phyloP scores from a whole-genome alignment of 495 filamentous ascomycete species.

The Penicillium roqueforti region DNA sequence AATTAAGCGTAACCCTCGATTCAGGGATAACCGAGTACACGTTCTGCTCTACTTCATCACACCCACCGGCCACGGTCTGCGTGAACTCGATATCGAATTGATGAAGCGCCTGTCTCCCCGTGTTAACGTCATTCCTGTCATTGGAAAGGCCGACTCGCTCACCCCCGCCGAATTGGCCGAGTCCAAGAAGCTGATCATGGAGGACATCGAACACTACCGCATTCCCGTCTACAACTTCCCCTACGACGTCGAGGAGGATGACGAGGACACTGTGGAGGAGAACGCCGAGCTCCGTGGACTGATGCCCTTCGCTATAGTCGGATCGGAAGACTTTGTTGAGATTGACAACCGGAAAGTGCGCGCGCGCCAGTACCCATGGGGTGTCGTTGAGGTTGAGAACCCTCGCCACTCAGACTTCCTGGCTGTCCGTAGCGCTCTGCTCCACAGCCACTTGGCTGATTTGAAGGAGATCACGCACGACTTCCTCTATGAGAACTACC shows the following conservation, averaged over 20 bases:
- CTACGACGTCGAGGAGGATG: constrained; percentile 98
- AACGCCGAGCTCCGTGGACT: constrained; percentile 94
- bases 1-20: constrained; percentile 99
- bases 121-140: constrained; percentile 98
- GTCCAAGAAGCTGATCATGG: constrained; percentile 99
- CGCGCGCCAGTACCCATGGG: constrained; percentile 97
- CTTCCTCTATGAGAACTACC: constrained; percentile 99
- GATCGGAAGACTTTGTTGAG: constrained; percentile 91
- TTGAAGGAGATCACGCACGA: constrained; percentile 99
- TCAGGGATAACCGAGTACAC: constrained; percentile 98
- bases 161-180: constrained; percentile 95
- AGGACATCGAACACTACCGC: constrained; percentile 99
- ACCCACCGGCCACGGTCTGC: constrained; percentile 94
- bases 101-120: constrained; percentile 98
- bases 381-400: constrained; percentile 98
- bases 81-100: constrained; percentile 97
- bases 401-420: constrained; percentile 98
- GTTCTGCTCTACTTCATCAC: constrained; percentile 99
- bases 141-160: constrained; percentile 95
- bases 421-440: constrained; percentile 89
- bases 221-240: constrained; percentile 99
- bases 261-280: constrained; percentile 98
- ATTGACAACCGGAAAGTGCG: constrained; percentile 87
- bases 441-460: constrained; percentile 96
- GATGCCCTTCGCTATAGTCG: constrained; percentile 99